Evolutionary conservation across 1,139 yeast genomes (phyloP).

Genomic region (Saccharomycopsis crataegensis): DNA sequence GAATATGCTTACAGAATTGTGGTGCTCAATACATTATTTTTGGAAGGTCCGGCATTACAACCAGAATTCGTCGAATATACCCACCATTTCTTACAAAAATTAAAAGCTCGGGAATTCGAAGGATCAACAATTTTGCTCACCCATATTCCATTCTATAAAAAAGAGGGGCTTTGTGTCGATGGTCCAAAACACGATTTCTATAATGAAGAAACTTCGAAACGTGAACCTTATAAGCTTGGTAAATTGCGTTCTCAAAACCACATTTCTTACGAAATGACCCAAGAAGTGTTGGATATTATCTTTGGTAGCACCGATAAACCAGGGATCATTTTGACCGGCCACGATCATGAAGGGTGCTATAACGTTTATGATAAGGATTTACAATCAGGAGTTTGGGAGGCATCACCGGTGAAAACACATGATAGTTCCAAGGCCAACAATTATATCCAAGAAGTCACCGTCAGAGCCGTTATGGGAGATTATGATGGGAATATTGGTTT

Average conservation of each 20-base stretch:
- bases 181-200: constrained; percentile 72
- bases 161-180: constrained; percentile 75
- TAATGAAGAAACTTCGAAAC: constrained; percentile 38
- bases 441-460: constrained; percentile 70
- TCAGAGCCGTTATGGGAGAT: constrained; percentile 94
- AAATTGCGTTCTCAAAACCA: constrained; percentile 83
- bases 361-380: constrained; percentile 46
- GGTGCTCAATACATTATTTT: constrained; percentile 70
- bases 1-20: constrained; percentile 77
- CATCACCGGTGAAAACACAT: constrained; percentile 32
- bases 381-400: constrained; percentile 46
- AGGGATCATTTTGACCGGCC: constrained; percentile 87
- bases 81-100: constrained; percentile 60
- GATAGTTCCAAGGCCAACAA: constrained; percentile 26
- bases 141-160: constrained; percentile 84
- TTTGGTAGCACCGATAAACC: constrained; percentile 52
- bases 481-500: constrained; percentile 85
- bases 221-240: constrained; percentile 63
- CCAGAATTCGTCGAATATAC: constrained; percentile 59
- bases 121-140: constrained; percentile 82
- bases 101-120: constrained; percentile 45
- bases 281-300: constrained; percentile 56
- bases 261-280: constrained; percentile 56
- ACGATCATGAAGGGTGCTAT: constrained; percentile 94
- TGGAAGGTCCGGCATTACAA: constrained; percentile 89